Conservation (phyloP, 78 protist species). For the Protostelium mycophagum region DNA sequence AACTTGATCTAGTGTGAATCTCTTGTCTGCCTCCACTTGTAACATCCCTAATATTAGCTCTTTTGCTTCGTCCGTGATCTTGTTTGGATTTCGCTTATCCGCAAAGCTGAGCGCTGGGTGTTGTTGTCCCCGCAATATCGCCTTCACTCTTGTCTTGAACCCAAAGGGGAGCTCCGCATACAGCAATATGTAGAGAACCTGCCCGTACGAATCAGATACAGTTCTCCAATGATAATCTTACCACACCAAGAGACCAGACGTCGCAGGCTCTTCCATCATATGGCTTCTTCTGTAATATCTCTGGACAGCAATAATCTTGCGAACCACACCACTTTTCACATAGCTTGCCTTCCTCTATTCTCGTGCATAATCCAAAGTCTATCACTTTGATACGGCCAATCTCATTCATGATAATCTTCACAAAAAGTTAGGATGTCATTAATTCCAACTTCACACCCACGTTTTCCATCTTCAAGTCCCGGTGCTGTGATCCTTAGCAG, state of each 20-base stretch:
- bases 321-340: slow-evolving; percentile 46
- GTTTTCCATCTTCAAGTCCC: background rate
- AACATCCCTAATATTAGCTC: background rate
- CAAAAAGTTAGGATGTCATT: background rate
- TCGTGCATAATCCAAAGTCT: slow-evolving; percentile 50
- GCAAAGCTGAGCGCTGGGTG: background rate
- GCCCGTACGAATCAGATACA: background rate
- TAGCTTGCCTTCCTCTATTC: background rate
- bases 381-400: slow-evolving; percentile 38
- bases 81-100: background rate
- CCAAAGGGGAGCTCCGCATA: background rate
- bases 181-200: background rate
- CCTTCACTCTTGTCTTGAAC: background rate
- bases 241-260: slow-evolving; percentile 20
- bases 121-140: background rate
- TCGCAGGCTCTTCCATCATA: slow-evolving; percentile 17
- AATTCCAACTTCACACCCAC: background rate
- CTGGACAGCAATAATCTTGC: slow-evolving; percentile 55
- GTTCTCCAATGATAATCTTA: background rate
- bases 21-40: background rate
- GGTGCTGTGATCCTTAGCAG: background rate
- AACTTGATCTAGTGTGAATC: background rate
- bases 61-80: background rate
- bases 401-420: background rate
- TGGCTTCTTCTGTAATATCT: slow-evolving; percentile 15